phyloP scores from a whole-genome alignment of 2,329 filamentous ascomycete genomes.

The Penicillium sp. region DNA sequence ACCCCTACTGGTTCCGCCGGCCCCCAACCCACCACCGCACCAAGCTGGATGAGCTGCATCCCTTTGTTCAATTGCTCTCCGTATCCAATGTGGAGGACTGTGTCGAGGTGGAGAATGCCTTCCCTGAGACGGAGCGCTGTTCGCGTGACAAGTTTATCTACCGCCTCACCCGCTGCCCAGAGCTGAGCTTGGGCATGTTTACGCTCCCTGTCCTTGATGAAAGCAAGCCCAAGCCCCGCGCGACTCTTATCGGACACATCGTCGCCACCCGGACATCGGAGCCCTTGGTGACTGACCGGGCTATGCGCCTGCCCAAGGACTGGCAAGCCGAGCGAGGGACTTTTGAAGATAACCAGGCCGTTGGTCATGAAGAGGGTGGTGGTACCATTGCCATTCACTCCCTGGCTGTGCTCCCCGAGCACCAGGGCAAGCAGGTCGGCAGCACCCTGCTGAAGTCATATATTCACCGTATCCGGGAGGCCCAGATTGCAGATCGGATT shows the following conservation, averaged over 20 bases:
- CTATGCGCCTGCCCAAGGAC: conserved; percentile 75
- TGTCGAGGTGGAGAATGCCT: conserved; percentile 64
- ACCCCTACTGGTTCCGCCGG: conserved; percentile 50
- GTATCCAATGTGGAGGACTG: conserved; percentile 59
- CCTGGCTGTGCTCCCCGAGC: conserved; percentile 76
- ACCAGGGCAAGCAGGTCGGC: conserved; percentile 76
- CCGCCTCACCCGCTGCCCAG: conserved; percentile 74
- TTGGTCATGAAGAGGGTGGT: conserved; percentile 76
- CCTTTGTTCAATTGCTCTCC: conserved; percentile 76
- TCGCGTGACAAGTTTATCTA: conserved; percentile 74
- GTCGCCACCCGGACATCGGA: conserved; percentile 74
- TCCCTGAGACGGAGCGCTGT: conserved; percentile 64
- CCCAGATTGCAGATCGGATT: conserved; percentile 72
- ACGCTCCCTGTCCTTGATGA: conserved; percentile 61
- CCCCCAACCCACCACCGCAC: conserved; percentile 46
- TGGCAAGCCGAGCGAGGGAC: conserved; percentile 61
- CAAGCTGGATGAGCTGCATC: conserved; percentile 66
- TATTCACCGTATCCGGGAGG: conserved; percentile 74
- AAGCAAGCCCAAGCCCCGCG: conserved; percentile 65
- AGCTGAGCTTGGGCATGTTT: conserved; percentile 81
- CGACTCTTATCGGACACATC: conserved; percentile 75
- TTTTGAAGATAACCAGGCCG: conserved; percentile 48
- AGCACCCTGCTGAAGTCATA: conserved; percentile 76
- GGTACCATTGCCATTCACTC: conserved; percentile 82
- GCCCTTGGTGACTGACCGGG: conserved; percentile 70